Conservation (phyloP, 2,329 filamentous ascomycete species). For the Pseudophaeomoniella oleicola region DNA sequence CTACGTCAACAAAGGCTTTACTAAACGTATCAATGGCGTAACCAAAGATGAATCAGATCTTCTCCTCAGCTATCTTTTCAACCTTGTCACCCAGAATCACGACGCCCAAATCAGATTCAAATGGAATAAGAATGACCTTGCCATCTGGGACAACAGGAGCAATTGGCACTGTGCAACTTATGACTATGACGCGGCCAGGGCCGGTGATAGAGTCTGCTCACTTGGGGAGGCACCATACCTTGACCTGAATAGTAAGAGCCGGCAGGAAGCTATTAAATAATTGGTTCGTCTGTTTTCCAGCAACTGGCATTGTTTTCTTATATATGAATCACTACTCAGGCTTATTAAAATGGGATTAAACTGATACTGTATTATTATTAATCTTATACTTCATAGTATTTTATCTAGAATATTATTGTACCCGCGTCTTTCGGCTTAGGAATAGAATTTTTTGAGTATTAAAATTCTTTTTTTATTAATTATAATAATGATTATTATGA, state of each 20-base stretch:
- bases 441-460: too few relatives aligned
- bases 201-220: conserved; percentile 36
- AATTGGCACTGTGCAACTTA: background rate
- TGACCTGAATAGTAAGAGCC: conserved; percentile 28
- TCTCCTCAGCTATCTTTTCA: conserved; percentile 18
- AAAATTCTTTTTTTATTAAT: too few relatives aligned
- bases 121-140: conserved; percentile 8
- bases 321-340: too few relatives aligned
- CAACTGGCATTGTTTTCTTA: too few relatives aligned
- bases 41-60: conserved; percentile 11
- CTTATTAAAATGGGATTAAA: too few relatives aligned
- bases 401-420: too few relatives aligned
- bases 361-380: too few relatives aligned
- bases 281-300: too few relatives aligned
- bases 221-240: conserved; percentile 41
- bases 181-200: conserved; percentile 26
- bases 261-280: conserved; percentile 20
- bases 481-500: too few relatives aligned
- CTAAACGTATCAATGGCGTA: conserved; percentile 12
- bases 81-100: conserved; percentile 18
- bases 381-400: too few relatives aligned
- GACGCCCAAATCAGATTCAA: conserved; percentile 9
- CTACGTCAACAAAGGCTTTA: conserved; percentile 12
- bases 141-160: conserved; percentile 2
- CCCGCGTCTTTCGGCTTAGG: too few relatives aligned